Percentiles rank a stretch among this genome's conserved stretches.
phyloP scores from a whole-genome alignment of 805 yeast species.

The Clavispora phyllophila region DNA sequence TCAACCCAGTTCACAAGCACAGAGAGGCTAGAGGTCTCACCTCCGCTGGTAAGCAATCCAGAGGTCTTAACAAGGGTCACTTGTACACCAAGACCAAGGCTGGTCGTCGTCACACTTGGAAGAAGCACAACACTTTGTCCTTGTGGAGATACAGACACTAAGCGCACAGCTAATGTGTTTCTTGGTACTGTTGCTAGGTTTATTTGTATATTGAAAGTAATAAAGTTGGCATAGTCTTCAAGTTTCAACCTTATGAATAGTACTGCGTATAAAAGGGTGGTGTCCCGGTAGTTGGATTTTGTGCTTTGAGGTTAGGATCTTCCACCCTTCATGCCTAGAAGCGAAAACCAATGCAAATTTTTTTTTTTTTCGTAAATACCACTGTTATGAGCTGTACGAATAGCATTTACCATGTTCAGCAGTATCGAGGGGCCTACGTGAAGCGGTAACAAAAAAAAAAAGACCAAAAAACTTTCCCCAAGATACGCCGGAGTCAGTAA shows the following conservation, averaged over 20 bases:
- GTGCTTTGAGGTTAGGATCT: neutral
- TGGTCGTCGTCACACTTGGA: slow-evolving; percentile 99
- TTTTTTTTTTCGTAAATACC: too few species aligned
- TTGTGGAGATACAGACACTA: slow-evolving; percentile 99
- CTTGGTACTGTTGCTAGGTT: slow-evolving; percentile 4
- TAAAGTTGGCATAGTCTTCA: neutral
- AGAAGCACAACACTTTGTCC: slow-evolving; percentile 96
- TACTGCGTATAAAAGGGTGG: too few species aligned
- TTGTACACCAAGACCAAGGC: slow-evolving; percentile 95
- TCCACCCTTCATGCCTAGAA: too few species aligned
- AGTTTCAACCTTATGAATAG: neutral
- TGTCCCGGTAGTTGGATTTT: neutral
- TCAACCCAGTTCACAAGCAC: slow-evolving; percentile 99
- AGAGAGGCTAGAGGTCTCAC: slow-evolving; percentile 99
- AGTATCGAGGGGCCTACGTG: too few species aligned
- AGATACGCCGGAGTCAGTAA: neutral
- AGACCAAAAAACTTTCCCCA: neutral
- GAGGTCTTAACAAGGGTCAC: slow-evolving; percentile 99
- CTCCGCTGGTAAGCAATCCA: slow-evolving; percentile 95
- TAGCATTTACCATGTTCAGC: too few species aligned
- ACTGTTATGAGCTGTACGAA: too few species aligned
- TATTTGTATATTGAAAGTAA: slow-evolving; percentile 1
- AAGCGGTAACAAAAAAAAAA: too few species aligned
- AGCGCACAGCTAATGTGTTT: slow-evolving; percentile 14
- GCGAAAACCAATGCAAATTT: too few species aligned